Percentiles rank a stretch among this genome's conserved stretches.
Conservation (phyloP, 768 basidiomycete genomes). For the Tulasnella sp. region DNA sequence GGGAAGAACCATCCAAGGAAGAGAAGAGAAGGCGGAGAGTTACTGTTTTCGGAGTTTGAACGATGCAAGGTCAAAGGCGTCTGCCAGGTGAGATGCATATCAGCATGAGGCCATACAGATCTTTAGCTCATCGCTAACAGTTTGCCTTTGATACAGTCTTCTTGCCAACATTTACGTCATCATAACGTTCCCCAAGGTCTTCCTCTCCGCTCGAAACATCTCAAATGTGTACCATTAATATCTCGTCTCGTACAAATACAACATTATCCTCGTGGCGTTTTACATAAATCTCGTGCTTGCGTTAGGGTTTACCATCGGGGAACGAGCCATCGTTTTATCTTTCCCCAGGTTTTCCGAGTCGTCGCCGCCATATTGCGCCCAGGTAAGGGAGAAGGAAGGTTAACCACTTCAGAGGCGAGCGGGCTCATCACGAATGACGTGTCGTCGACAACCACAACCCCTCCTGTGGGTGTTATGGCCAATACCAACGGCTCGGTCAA, state of each 20-base stretch:
- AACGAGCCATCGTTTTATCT: not conserved
- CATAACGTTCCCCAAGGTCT: not conserved
- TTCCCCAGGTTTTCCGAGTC: not conserved
- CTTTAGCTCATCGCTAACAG: not conserved
- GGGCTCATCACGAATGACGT: not conserved
- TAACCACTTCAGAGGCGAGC: not conserved
- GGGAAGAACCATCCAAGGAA: not conserved
- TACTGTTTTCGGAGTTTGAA: not conserved
- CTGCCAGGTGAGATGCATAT: not conserved
- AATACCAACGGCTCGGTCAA: not conserved
- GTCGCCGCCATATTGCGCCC: not conserved
- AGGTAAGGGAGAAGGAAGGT: not conserved
- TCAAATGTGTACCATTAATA: not conserved
- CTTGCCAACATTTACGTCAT: not conserved
- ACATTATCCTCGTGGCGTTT: not conserved
- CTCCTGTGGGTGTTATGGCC: not conserved
- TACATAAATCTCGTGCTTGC: not conserved
- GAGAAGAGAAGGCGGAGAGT: not conserved
- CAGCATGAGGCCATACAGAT: not conserved
- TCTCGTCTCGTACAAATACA: not conserved
- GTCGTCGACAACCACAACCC: not conserved
- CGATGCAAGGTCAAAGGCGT: not conserved
- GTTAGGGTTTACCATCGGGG: not conserved
- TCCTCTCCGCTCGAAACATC: not conserved
- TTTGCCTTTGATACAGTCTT: not conserved